A percentile compares a stretch with the other conserved stretches of the same genome.
Conservation (phyloP, 306 rosid species). For the Begonia loranthoides region DNA sequence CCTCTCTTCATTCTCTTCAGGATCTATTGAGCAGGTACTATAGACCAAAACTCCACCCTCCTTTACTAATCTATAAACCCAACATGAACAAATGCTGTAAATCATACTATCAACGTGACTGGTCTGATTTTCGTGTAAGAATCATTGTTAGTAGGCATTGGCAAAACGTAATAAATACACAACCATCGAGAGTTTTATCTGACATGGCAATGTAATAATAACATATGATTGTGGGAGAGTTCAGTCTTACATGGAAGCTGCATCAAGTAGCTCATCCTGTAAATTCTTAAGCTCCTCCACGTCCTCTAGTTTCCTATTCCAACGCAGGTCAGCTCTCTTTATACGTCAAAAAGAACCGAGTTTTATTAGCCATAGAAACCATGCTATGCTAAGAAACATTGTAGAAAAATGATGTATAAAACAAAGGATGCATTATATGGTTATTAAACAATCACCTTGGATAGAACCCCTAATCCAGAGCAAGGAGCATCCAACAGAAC, state of each 20-base stretch:
- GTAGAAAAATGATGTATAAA: background rate
- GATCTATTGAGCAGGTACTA: slow-evolving; percentile 88
- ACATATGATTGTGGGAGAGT: background rate
- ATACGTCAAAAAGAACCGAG: slow-evolving; percentile 9
- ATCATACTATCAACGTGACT: background rate
- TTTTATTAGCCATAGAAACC: slow-evolving; percentile 5
- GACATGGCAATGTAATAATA: no score
- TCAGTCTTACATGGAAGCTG: slow-evolving; percentile 56
- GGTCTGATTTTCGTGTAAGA: background rate
- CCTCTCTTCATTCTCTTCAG: slow-evolving; percentile 80
- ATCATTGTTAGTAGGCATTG: background rate
- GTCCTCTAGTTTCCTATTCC: slow-evolving; percentile 66
- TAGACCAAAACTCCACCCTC: slow-evolving; percentile 70
- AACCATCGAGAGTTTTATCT: no score
- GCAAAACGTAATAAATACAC: background rate
- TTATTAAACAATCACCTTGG: slow-evolving; percentile 41
- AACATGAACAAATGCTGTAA: slow-evolving; percentile 4
- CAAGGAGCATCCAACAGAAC: slow-evolving; percentile 87
- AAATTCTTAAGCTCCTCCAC: slow-evolving; percentile 56
- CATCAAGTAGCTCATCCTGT: slow-evolving; percentile 68
- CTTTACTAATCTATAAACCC: slow-evolving; percentile 54
- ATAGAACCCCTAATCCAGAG: slow-evolving; percentile 86
- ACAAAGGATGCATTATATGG: background rate
- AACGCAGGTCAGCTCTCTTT: slow-evolving; percentile 84
- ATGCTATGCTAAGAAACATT: slow-evolving; percentile 6